Evolutionary conservation across 257 asterid species (phyloP).

Genomic region (Forsythia suspensa): DNA sequence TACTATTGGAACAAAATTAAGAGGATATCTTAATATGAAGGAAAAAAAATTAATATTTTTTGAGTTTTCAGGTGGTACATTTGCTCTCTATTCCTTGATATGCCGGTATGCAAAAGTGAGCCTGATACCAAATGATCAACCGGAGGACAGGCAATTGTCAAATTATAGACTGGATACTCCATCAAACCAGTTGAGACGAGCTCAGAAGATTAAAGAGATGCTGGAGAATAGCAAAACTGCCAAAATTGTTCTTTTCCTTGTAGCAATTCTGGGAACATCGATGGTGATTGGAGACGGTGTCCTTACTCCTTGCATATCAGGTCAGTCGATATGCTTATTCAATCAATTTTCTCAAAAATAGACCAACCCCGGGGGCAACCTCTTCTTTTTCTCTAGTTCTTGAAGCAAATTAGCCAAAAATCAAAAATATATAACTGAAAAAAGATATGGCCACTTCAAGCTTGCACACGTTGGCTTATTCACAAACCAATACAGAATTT

Average conservation of each 20-base stretch:
- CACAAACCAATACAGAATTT: too few relatives aligned
- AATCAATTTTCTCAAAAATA: too few relatives aligned
- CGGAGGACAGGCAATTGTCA: slow-evolving; percentile 62
- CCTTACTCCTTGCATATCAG: slow-evolving; percentile 82
- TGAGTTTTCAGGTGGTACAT: slow-evolving; percentile 62
- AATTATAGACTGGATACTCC: slow-evolving; percentile 56
- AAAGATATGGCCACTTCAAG: neutral
- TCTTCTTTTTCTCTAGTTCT: neutral
- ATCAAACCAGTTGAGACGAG: slow-evolving; percentile 40
- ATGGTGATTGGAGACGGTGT: slow-evolving; percentile 90
- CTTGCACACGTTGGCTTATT: neutral
- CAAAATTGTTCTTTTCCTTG: slow-evolving; percentile 51
- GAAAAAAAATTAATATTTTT: neutral
- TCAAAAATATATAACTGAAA: too few relatives aligned
- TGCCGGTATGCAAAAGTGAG: slow-evolving; percentile 76
- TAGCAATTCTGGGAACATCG: slow-evolving; percentile 71
- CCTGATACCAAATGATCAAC: slow-evolving; percentile 65
- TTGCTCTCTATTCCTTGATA: slow-evolving; percentile 68
- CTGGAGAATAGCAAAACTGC: slow-evolving; percentile 53
- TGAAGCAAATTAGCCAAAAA: too few relatives aligned
- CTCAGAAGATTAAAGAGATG: slow-evolving; percentile 46
- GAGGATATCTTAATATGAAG: neutral
- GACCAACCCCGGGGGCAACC: too few relatives aligned
- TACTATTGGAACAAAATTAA: neutral
- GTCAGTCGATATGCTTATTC: slow-evolving; percentile 16